Evolutionary conservation across 2,329 filamentous ascomycete species (phyloP).

Genomic region (Ascosphaera aggregata): DNA sequence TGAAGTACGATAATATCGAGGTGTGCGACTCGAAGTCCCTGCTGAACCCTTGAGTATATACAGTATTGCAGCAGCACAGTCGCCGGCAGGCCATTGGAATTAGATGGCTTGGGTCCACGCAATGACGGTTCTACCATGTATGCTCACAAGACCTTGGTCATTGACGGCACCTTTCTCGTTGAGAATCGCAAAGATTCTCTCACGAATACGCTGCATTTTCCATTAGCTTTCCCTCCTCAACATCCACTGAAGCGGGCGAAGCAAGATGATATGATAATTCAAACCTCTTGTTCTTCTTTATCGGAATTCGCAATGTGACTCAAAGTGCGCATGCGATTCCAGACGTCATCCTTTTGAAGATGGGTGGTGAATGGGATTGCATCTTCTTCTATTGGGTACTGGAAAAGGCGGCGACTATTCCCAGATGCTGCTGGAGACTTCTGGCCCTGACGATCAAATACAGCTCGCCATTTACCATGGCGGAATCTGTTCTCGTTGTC

Average conservation of each 20-base stretch:
- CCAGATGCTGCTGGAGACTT: conserved; percentile 5
- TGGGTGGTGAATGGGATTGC: conserved; percentile 33
- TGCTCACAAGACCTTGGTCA: conserved; percentile 34
- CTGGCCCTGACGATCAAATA: conserved; percentile 37
- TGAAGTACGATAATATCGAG: neutral
- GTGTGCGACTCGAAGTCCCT: neutral
- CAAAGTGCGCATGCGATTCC: conserved; percentile 40
- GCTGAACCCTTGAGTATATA: no score
- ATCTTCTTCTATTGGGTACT: conserved; percentile 35
- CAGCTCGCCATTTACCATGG: conserved; percentile 36
- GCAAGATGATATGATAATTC: no score
- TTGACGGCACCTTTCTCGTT: conserved; percentile 33
- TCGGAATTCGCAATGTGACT: conserved; percentile 41
- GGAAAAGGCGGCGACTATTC: conserved; percentile 23
- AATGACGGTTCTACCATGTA: conserved; percentile 41
- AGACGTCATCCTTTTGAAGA: conserved; percentile 35
- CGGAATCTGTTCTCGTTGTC: conserved; percentile 43
- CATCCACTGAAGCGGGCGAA: no score
- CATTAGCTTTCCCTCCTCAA: neutral
- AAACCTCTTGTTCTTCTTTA: conserved; percentile 25
- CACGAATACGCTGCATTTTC: conserved; percentile 19
- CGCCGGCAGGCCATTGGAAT: neutral
- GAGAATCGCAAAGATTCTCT: conserved; percentile 31
- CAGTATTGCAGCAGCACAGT: no score
- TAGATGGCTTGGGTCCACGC: conserved; percentile 27